Evolutionary conservation across 495 filamentous ascomycete species (phyloP), one percentile per base, ranked within the genome.

Genomic region (Podospora bellae-mahoneyi): DNA sequence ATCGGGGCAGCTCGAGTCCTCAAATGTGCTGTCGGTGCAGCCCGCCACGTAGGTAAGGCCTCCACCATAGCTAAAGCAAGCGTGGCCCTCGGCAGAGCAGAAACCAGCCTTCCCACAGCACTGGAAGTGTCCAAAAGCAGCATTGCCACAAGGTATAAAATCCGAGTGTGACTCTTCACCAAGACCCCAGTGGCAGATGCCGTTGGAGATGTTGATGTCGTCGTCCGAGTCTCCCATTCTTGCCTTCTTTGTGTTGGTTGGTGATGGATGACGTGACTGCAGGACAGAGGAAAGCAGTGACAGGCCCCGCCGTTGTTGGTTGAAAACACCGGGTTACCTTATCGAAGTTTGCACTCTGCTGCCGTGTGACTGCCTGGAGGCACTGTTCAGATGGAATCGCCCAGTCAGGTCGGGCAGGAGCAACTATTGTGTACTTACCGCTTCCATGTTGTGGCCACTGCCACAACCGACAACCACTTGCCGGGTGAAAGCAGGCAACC

Each of bases 81-180:
- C 75, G 15, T 70, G 73, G 60, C 39, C 39, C 39, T 66, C 20
- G 5, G 68, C 74, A 13, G 78, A 66, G 64, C 77, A 81, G 15
- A 66, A 68, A 44, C 80, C 77, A 15, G 76, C 78, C 26, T 69
- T 71, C 7, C 72, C 75, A 57, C 81, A 81, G 66, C 81, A 81
- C n/a, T 69, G 71, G 6, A 72, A 62, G 16, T 68, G 30, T 1
- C 80, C 80, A 28, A 68, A 26, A 3, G 66, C 78, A 23, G 54
- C 71, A 56, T 82, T 81, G 16, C 80, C 80, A 55, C 78, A 81
- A 54, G 79, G 76, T 5, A 81, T 74, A 56, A 76, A 81, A 0
- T 60, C 53, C 0, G 62, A 7, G 2, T 65, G 55, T 1, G 69
- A 15, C 19, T 59, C 4, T 6, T 60, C 57, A 5, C 66, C 65